These are phyloP conservation scores for Malassezia furfur DNA, from an alignment of 1,284 basidiomycete species.

Conservation along the genomic window DNA sequence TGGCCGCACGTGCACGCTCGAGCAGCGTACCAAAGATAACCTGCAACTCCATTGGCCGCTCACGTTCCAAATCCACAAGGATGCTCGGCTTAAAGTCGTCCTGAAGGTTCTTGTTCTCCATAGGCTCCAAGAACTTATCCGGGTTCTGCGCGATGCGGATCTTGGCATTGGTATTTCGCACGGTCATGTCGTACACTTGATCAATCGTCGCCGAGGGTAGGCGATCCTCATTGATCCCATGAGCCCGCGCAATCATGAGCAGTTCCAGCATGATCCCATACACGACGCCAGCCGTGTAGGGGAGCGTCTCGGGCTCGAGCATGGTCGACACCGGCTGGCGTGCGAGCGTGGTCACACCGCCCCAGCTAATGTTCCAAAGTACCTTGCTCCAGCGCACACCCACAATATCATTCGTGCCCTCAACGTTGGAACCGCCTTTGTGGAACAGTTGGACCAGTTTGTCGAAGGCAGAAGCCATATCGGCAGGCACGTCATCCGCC, in stretches of 20 bases:
- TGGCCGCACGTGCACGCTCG: slow-evolving; percentile 19
- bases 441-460: not conserved
- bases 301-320: slow-evolving; percentile 38
- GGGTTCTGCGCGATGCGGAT: not conserved
- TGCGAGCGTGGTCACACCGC: slow-evolving; percentile 49
- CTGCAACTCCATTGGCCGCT: slow-evolving; percentile 38
- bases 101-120: not conserved
- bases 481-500: not conserved
- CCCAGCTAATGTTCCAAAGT: slow-evolving; percentile 43
- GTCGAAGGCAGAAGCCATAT: not conserved
- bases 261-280: slow-evolving; percentile 50
- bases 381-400: slow-evolving; percentile 52
- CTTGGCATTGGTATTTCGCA: slow-evolving; percentile 10
- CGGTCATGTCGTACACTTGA: slow-evolving; percentile 25
- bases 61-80: slow-evolving; percentile 35
- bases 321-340: slow-evolving; percentile 50
- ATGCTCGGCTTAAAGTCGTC: slow-evolving; percentile 37
- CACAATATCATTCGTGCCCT: slow-evolving; percentile 51
- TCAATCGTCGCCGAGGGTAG: slow-evolving; percentile 28
- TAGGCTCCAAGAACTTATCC: not conserved
- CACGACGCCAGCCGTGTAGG: slow-evolving; percentile 48
- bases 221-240: slow-evolving; percentile 24
- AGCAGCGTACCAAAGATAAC: slow-evolving; percentile 32
- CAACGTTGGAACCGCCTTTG: slow-evolving; percentile 49
- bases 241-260: slow-evolving; percentile 49